Conservation (phyloP, 805 yeast species). For the Dipodascopsis tothii region DNA sequence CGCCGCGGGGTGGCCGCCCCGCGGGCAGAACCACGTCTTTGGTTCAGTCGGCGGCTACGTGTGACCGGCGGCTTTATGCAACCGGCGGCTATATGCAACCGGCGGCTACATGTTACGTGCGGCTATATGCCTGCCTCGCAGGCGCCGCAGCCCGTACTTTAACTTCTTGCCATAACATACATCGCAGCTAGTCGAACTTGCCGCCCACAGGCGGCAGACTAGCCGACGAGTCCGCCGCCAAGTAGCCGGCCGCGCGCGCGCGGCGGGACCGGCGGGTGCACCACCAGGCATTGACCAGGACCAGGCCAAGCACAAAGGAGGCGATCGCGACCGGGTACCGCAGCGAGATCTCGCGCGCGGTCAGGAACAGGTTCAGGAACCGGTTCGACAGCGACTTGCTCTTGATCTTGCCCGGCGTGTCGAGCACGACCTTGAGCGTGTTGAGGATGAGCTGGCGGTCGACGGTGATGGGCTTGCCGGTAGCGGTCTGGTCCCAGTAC, state of each 20-base stretch:
- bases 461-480: slow-evolving; percentile 23
- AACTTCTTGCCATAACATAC: too few relatives aligned
- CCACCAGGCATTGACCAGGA: slow-evolving; percentile 15
- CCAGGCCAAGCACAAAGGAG: slow-evolving; percentile 6
- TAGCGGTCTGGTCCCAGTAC: slow-evolving; percentile 29
- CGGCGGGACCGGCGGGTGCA: slow-evolving; percentile 18
- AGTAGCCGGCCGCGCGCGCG: not conserved
- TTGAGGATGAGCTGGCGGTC: slow-evolving; percentile 9
- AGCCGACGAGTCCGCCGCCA: not conserved
- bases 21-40: too few relatives aligned
- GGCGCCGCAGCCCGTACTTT: too few relatives aligned
- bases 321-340: slow-evolving; percentile 13
- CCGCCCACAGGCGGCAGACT: not conserved
- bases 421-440: slow-evolving; percentile 10
- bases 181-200: not conserved
- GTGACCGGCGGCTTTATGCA: too few relatives aligned
- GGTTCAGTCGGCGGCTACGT: too few relatives aligned
- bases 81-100: too few relatives aligned
- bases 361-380: slow-evolving; percentile 10
- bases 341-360: slow-evolving; percentile 1
- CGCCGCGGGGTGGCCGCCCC: too few relatives aligned
- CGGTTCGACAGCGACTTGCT: slow-evolving; percentile 19
- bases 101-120: too few relatives aligned
- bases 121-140: too few relatives aligned
- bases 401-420: slow-evolving; percentile 13